Evolutionary conservation across 768 basidiomycete genomes (phyloP).

Genomic region (Atractiella rhizophila): DNA sequence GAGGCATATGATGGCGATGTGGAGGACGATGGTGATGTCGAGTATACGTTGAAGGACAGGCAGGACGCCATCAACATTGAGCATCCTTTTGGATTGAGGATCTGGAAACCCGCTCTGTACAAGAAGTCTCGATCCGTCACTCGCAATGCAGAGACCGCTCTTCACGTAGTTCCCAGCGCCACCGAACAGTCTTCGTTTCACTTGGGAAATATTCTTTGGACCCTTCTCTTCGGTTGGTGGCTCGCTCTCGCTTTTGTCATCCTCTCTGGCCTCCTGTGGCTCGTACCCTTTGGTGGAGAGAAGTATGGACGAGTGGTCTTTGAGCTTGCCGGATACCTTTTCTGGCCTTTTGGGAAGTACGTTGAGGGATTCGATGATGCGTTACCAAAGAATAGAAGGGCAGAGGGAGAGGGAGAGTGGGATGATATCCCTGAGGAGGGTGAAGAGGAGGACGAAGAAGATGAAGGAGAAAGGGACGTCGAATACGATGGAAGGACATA

Average conservation of each 20-base stretch:
- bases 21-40: constrained; percentile 11
- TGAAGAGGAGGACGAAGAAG: constrained; percentile 23
- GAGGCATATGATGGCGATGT: background rate
- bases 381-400: constrained; percentile 17
- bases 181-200: constrained; percentile 88
- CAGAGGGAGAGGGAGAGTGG: constrained; percentile 17
- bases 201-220: constrained; percentile 86
- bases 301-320: constrained; percentile 64
- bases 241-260: constrained; percentile 44
- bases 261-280: constrained; percentile 39
- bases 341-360: constrained; percentile 94
- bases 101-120: constrained; percentile 98
- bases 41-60: constrained; percentile 57
- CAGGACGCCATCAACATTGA: constrained; percentile 92
- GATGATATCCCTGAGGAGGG: constrained; percentile 24
- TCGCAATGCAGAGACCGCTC: constrained; percentile 76
- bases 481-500: constrained; percentile 1
- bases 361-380: constrained; percentile 46
- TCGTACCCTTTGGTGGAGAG: constrained; percentile 54
- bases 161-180: constrained; percentile 73
- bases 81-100: constrained; percentile 93
- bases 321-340: constrained; percentile 84
- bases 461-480: constrained; percentile 11
- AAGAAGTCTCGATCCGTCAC: constrained; percentile 92
- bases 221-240: constrained; percentile 78